phyloP scores from a whole-genome alignment of 2,329 filamentous ascomycete species.

The Diaporthe vexans region DNA sequence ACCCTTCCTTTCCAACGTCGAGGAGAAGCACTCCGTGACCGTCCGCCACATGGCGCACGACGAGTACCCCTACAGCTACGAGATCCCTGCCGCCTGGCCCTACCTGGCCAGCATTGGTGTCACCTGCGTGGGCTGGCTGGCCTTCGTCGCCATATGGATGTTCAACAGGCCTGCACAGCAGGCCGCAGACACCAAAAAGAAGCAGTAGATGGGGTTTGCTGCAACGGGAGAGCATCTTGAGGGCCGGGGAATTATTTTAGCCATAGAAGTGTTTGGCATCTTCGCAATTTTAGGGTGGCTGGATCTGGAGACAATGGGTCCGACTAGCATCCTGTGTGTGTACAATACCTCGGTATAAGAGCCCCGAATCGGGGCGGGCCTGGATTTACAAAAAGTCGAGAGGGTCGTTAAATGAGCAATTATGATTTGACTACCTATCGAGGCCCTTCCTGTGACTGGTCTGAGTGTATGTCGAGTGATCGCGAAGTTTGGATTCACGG shows the following conservation, averaged over 20 bases:
- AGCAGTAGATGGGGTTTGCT: slow-evolving; percentile 52
- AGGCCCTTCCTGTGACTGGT: background rate
- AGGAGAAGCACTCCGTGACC: slow-evolving; percentile 95
- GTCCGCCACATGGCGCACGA: slow-evolving; percentile 97
- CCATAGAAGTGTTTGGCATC: slow-evolving; percentile 12
- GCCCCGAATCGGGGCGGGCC: slow-evolving; percentile 18
- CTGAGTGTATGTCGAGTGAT: background rate
- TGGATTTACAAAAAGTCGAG: slow-evolving; percentile 36
- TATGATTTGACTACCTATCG: slow-evolving; percentile 7
- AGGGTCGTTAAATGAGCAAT: slow-evolving; percentile 35
- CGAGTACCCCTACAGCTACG: slow-evolving; percentile 93
- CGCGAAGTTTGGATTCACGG: background rate
- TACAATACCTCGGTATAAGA: slow-evolving; percentile 38
- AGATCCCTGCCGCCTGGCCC: slow-evolving; percentile 92
- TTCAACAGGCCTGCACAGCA: slow-evolving; percentile 69
- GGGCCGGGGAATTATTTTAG: background rate
- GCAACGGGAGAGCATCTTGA: background rate
- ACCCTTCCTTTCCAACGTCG: slow-evolving; percentile 88
- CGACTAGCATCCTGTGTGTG: slow-evolving; percentile 33
- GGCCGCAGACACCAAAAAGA: slow-evolving; percentile 59
- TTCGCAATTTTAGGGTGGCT: slow-evolving; percentile 23
- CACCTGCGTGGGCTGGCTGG: slow-evolving; percentile 86
- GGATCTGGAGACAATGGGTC: slow-evolving; percentile 26
- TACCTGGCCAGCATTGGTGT: slow-evolving; percentile 92
- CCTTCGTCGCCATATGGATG: slow-evolving; percentile 90